These are phyloP conservation scores for Neurospora cerealis DNA, from an alignment of 495 filamentous ascomycete genomes.

Conservation along the genomic window DNA sequence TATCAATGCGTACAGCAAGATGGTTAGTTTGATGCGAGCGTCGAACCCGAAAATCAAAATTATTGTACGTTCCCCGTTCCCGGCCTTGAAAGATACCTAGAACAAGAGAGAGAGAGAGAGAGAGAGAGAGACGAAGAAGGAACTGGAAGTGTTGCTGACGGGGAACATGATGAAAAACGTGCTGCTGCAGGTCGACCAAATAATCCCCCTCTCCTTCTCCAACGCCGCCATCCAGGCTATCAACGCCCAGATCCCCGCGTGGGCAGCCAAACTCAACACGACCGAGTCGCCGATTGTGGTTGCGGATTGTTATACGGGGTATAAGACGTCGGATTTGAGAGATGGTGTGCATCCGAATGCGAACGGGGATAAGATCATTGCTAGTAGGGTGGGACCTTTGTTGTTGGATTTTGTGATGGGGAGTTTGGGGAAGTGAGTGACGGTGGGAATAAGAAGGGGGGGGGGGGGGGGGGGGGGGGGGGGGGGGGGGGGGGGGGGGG, in stretches of 20 bases:
- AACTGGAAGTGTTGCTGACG: background rate
- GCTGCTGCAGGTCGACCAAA: constrained; percentile 18
- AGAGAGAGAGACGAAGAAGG: background rate
- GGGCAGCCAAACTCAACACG: constrained; percentile 21
- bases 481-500: too few relatives aligned
- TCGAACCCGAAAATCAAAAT: too few relatives aligned
- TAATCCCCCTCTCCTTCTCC: constrained; percentile 21
- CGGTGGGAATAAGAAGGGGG: too few relatives aligned
- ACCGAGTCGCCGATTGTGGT: constrained; percentile 29
- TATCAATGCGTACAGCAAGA: constrained; percentile 28
- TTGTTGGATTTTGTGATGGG: constrained; percentile 19
- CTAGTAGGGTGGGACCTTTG: constrained; percentile 18
- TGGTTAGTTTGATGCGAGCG: too few relatives aligned
- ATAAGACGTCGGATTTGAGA: constrained; percentile 16
- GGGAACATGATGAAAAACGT: too few relatives aligned
- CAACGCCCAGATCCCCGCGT: constrained; percentile 28
- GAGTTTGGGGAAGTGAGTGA: too few relatives aligned
- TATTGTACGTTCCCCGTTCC: constrained; percentile 17
- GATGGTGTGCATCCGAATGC: constrained; percentile 33
- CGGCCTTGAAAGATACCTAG: too few relatives aligned
- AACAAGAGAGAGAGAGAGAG: background rate
- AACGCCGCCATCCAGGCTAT: constrained; percentile 14
- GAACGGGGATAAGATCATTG: constrained; percentile 25
- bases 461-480: too few relatives aligned
- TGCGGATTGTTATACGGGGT: constrained; percentile 28